Evolutionary conservation across 2,329 filamentous ascomycete genomes (phyloP).

Genomic region (Talaromyces sp.): DNA sequence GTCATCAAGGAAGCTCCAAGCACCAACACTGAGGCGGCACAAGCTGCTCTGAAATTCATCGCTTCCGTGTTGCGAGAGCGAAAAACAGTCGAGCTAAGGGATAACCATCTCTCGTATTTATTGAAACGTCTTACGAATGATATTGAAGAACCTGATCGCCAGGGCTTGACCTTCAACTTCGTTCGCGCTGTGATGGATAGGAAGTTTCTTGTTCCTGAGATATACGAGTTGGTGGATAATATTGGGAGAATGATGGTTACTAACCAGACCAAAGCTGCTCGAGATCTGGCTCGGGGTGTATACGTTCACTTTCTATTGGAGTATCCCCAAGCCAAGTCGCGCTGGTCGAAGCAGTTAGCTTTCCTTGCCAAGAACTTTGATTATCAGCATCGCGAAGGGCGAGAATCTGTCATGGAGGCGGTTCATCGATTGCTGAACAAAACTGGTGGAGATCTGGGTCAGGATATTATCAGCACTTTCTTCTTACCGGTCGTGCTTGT

Average conservation of each 20-base stretch:
- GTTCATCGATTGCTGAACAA: constrained; percentile 82
- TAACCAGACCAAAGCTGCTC: constrained; percentile 82
- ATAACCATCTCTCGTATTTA: constrained; percentile 75
- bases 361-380: constrained; percentile 89
- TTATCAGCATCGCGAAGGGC: constrained; percentile 81
- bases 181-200: constrained; percentile 79
- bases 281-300: constrained; percentile 79
- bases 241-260: constrained; percentile 91
- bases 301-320: constrained; percentile 94
- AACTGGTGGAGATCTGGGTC: constrained; percentile 72
- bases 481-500: constrained; percentile 84
- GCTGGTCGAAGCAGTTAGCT: constrained; percentile 81
- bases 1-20: constrained; percentile 70
- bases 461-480: constrained; percentile 73
- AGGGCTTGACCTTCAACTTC: constrained; percentile 93
- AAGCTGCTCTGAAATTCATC: constrained; percentile 83
- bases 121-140: constrained; percentile 79
- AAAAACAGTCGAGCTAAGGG: constrained; percentile 68
- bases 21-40: constrained; percentile 76
- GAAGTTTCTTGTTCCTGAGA: constrained; percentile 74
- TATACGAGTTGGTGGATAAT: constrained; percentile 89
- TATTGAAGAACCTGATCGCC: constrained; percentile 84
- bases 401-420: constrained; percentile 89
- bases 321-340: constrained; percentile 84
- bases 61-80: constrained; percentile 79